Evolutionary conservation across 495 filamentous ascomycete genomes (phyloP), one percentile per base, ranked within the genome.

Genomic region (Hypomontagnella monticulosa): DNA sequence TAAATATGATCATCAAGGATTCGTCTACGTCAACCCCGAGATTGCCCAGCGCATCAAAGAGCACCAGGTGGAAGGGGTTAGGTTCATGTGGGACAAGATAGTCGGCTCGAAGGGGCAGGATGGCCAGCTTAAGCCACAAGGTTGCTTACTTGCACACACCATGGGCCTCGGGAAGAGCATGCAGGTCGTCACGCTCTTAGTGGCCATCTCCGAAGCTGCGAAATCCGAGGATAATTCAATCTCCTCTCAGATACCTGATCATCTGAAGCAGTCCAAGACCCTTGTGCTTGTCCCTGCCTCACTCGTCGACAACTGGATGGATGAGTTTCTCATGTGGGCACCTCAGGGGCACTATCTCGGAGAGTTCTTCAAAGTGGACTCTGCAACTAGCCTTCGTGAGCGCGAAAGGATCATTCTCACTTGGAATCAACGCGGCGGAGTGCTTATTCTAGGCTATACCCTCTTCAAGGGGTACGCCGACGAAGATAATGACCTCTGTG

Each of bases 161-260:
- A 97, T 97, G 94, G 93, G 93, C 1, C 75, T 98, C 12, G 93
- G 93, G 11, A 98, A 98, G 75, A 97, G 94, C 0, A 91, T 97
- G 86, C 94, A 97, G 78, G 84, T 86, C 1, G 92, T 97, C 61
- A 89, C 92, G 0, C 75, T 97, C 36, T 81, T 97, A 1, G 81
- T 89, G 3, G 89, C 92, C 12, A 85, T 97, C 55, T 80, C 87
- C 5, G 80, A 88, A 59, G 85, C 92, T 1, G 80, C 87, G 16
- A 58, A 68, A 11, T 93, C 91, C 0, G 32, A 73, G 1, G 82
- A 93, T 40, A 74, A 77, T 0, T 66, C 73, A 0, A 79, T 94
- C 14, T 74, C 66, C 4, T 71, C 75, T 0, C 92, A 97, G 74
- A 84, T 97, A 11, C 93, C 93, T 0, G 42, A 76, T 34, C 69